Evolutionary conservation across 441 rosid species (phyloP).

Genomic region (Populus hybrid): DNA sequence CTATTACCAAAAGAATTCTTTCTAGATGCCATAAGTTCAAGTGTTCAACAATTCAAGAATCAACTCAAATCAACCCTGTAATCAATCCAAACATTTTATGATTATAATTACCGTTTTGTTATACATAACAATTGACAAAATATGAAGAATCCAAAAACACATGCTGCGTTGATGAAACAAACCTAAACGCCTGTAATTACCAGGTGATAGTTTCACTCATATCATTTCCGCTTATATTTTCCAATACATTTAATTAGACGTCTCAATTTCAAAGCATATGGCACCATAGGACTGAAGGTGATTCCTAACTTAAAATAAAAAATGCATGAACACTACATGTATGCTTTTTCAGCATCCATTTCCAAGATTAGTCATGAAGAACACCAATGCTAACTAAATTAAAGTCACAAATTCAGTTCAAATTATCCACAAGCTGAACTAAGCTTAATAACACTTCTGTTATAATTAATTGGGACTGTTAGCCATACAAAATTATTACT

Average conservation of each 20-base stretch:
- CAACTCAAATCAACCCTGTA: too few species aligned
- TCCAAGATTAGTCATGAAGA: neutral
- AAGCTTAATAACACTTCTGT: neutral
- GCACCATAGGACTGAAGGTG: neutral
- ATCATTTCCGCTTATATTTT: neutral
- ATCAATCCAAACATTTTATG: too few species aligned
- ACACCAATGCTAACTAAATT: neutral
- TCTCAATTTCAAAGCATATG: neutral
- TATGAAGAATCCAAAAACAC: neutral
- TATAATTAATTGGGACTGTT: neutral
- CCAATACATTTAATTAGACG: neutral
- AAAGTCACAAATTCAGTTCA: neutral
- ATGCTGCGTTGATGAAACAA: neutral
- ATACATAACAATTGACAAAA: too few species aligned
- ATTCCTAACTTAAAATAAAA: neutral
- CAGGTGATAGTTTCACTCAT: neutral
- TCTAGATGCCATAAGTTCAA: too few species aligned
- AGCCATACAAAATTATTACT: neutral
- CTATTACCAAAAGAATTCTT: too few species aligned
- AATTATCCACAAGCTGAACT: neutral
- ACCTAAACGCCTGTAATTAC: neutral
- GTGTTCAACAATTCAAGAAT: too few species aligned
- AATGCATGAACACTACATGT: neutral
- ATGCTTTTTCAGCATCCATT: neutral
- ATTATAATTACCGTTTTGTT: too few species aligned